Percentiles rank a stretch among this genome's conserved stretches.
Conservation (phyloP, 179 eudicot genomes). For the Carnegiea gigantea region DNA sequence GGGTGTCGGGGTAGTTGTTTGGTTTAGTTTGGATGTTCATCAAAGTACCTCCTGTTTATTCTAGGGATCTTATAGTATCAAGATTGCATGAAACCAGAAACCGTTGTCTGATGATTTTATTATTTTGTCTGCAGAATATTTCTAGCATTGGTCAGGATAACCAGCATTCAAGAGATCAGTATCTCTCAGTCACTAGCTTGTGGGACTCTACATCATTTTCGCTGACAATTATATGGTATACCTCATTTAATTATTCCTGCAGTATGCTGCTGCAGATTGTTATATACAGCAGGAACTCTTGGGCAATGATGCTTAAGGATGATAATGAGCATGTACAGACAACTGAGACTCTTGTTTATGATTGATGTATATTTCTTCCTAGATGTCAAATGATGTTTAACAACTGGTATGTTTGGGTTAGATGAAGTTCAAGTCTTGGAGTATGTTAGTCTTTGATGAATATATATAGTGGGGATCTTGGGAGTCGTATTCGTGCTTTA, state of each 20-base stretch:
- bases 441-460: background rate
- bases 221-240: background rate
- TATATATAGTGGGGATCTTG: background rate
- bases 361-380: background rate
- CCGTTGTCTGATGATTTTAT: background rate
- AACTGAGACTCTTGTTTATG: background rate
- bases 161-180: slow-evolving; percentile 3
- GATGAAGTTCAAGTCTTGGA: background rate
- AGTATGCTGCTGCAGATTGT: background rate
- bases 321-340: slow-evolving; percentile 8
- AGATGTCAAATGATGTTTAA: background rate
- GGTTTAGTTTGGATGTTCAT: too few relatives aligned
- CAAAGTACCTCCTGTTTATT: too few relatives aligned
- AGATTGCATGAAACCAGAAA: too few relatives aligned
- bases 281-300: background rate
- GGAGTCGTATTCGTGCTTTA: too few relatives aligned
- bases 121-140: background rate
- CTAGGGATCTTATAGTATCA: too few relatives aligned
- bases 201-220: background rate
- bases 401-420: background rate
- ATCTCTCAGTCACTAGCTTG: background rate
- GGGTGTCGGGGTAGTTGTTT: too few relatives aligned
- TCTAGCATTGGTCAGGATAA: background rate
- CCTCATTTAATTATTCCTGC: background rate
- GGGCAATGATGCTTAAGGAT: too few relatives aligned